Evolutionary conservation across 1,139 yeast species (phyloP).

Genomic region (Zygosaccharomyces sapae): DNA sequence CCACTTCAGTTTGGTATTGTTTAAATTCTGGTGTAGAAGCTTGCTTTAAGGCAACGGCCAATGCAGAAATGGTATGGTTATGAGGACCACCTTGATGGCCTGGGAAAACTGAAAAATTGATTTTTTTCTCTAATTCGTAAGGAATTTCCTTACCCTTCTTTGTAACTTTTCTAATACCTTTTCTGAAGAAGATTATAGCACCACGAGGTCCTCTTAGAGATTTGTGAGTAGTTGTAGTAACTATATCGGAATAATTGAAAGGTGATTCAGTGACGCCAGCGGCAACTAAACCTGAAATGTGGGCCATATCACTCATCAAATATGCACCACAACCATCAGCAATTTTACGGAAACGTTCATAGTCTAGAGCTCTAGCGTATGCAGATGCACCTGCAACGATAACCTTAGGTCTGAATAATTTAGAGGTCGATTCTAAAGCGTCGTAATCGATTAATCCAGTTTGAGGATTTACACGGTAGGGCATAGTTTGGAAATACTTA

Average conservation of each 20-base stretch:
- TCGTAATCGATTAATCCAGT: slow-evolving; percentile 94
- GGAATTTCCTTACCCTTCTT: slow-evolving; percentile 84
- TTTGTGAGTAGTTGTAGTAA: slow-evolving; percentile 96
- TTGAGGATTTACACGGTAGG: slow-evolving; percentile 77
- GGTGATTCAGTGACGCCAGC: slow-evolving; percentile 93
- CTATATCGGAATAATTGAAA: slow-evolving; percentile 90
- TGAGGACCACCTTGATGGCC: slow-evolving; percentile 99
- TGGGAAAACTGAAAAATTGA: slow-evolving; percentile 95
- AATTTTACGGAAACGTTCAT: slow-evolving; percentile 80
- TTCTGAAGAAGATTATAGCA: slow-evolving; percentile 96
- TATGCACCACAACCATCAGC: slow-evolving; percentile 94
- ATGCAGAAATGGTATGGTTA: slow-evolving; percentile 93
- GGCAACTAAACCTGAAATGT: slow-evolving; percentile 88
- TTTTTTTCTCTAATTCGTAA: slow-evolving; percentile 83
- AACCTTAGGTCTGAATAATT: slow-evolving; percentile 86
- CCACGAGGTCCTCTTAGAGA: slow-evolving; percentile 98
- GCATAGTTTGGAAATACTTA: slow-evolving; percentile 95
- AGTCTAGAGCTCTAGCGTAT: slow-evolving; percentile 86
- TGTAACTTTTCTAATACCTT: slow-evolving; percentile 76
- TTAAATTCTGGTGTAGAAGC: slow-evolving; percentile 81
- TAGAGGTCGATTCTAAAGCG: slow-evolving; percentile 75
- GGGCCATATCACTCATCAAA: slow-evolving; percentile 92
- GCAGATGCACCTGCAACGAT: slow-evolving; percentile 97
- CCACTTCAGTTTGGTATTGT: slow-evolving; percentile 77
- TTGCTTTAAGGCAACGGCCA: slow-evolving; percentile 92